Percentiles rank a stretch among this genome's conserved stretches.
These are phyloP conservation scores for Mucuna pruriens DNA, from an alignment of 306 rosid species.

Conservation along the genomic window DNA sequence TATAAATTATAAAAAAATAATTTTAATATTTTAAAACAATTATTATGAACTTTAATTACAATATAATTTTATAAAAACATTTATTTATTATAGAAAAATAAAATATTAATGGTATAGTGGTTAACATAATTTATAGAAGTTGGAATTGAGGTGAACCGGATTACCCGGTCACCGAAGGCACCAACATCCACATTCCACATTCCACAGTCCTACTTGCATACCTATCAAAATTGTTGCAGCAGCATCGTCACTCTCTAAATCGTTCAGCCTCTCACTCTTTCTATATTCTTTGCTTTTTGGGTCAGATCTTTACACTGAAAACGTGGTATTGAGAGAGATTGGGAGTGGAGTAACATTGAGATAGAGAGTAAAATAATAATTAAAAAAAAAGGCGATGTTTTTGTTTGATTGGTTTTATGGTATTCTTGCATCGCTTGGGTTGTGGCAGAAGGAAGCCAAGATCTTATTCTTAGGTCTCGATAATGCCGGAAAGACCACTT, in stretches of 20 bases:
- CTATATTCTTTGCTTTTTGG: background rate
- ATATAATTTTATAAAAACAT: too few species aligned
- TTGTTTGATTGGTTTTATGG: constrained; percentile 88
- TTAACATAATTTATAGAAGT: background rate
- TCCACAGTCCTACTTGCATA: background rate
- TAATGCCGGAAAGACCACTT: constrained; percentile 84
- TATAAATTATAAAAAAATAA: too few species aligned
- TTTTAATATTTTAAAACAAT: too few species aligned
- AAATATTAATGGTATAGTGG: too few species aligned
- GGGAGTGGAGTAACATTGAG: background rate
- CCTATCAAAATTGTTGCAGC: background rate
- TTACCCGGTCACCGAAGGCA: background rate
- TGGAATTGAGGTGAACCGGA: background rate
- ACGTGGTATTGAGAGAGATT: too few species aligned
- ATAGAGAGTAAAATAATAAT: constrained; percentile 16
- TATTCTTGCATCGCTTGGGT: constrained; percentile 79
- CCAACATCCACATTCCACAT: too few species aligned
- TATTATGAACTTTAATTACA: too few species aligned
- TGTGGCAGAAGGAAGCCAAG: constrained; percentile 95
- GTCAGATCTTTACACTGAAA: background rate
- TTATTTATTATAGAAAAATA: too few species aligned
- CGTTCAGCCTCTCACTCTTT: background rate
- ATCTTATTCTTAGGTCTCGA: constrained; percentile 88
- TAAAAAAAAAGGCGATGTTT: constrained; percentile 55
- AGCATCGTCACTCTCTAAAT: background rate